Percentiles rank a stretch among this genome's conserved stretches.
These are phyloP conservation scores for Yamadazyma sp. DNA, from an alignment of 1,139 yeast species.

Conservation along the genomic window DNA sequence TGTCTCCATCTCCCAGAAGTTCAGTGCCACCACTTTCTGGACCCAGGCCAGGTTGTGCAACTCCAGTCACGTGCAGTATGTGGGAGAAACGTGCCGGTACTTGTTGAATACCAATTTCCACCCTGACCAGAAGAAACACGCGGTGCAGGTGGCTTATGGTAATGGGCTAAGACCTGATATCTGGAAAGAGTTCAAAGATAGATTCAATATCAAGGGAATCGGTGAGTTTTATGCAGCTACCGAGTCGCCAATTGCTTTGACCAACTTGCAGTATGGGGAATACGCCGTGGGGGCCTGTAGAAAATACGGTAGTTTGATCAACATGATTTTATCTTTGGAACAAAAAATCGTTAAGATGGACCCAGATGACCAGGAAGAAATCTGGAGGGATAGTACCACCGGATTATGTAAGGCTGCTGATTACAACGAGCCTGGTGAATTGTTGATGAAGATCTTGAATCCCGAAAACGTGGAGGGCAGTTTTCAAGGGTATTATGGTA, in stretches of 20 bases:
- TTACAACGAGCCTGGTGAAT: slow-evolving; percentile 77
- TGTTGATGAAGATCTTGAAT: slow-evolving; percentile 70
- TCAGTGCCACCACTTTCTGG: slow-evolving; percentile 87
- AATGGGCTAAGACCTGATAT: slow-evolving; percentile 93
- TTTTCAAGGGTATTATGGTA: slow-evolving; percentile 89
- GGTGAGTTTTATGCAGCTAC: slow-evolving; percentile 96
- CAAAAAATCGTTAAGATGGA: slow-evolving; percentile 74
- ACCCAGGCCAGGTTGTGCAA: slow-evolving; percentile 72
- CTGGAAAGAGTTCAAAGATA: slow-evolving; percentile 75
- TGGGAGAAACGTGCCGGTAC: slow-evolving; percentile 94
- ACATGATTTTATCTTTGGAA: slow-evolving; percentile 50
- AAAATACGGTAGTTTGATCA: slow-evolving; percentile 70
- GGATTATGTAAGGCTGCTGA: slow-evolving; percentile 52
- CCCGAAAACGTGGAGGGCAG: slow-evolving; percentile 65
- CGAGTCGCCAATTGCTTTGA: slow-evolving; percentile 90
- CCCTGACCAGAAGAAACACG: slow-evolving; percentile 68
- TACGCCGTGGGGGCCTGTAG: slow-evolving; percentile 90
- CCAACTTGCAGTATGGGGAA: slow-evolving; percentile 74
- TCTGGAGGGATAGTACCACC: slow-evolving; percentile 67
- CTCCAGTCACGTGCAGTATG: slow-evolving; percentile 87
- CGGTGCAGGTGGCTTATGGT: slow-evolving; percentile 76
- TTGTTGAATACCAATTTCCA: slow-evolving; percentile 64
- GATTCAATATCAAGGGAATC: slow-evolving; percentile 72
- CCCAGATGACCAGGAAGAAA: slow-evolving; percentile 72
- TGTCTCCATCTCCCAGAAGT: slow-evolving; percentile 76